Evolutionary conservation across 129 eudicot genomes (phyloP).

Genomic region (Flaveria brownii): DNA sequence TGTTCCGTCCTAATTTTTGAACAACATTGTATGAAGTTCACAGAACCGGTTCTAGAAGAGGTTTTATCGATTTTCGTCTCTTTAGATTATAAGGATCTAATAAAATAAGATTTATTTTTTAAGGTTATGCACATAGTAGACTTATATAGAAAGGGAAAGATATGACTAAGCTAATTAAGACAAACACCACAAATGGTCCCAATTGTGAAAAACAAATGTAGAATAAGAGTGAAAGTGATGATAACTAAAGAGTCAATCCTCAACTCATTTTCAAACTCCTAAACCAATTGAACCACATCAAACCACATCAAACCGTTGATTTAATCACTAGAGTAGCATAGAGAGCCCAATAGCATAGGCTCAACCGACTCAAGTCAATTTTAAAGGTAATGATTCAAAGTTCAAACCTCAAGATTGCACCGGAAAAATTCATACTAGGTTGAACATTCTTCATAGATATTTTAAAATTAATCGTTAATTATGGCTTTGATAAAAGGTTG

Average conservation of each 20-base stretch:
- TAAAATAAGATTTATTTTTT: neutral
- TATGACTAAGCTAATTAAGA: slow-evolving; percentile 21
- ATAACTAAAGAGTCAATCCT: slow-evolving; percentile 26
- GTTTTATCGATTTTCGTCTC: neutral
- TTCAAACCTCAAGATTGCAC: neutral
- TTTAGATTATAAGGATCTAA: neutral
- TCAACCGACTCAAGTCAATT: neutral
- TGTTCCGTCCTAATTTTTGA: neutral
- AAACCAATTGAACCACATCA: slow-evolving; percentile 10
- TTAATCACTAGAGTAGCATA: neutral
- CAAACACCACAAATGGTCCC: slow-evolving; percentile 30
- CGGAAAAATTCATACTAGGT: no score
- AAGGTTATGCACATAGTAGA: slow-evolving; percentile 14
- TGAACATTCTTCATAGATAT: no score
- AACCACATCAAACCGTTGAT: slow-evolving; percentile 4
- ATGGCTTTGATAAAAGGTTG: no score
- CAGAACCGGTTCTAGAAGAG: neutral
- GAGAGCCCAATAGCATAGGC: neutral
- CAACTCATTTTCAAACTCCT: slow-evolving; percentile 17
- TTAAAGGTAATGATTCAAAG: neutral
- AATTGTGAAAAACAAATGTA: slow-evolving; percentile 14
- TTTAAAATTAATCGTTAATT: no score
- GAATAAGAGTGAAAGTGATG: slow-evolving; percentile 18
- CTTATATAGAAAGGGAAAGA: slow-evolving; percentile 31
- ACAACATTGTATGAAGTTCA: neutral